phyloP scores from a whole-genome alignment of 495 filamentous ascomycete species.

The Lepraria neglecta region DNA sequence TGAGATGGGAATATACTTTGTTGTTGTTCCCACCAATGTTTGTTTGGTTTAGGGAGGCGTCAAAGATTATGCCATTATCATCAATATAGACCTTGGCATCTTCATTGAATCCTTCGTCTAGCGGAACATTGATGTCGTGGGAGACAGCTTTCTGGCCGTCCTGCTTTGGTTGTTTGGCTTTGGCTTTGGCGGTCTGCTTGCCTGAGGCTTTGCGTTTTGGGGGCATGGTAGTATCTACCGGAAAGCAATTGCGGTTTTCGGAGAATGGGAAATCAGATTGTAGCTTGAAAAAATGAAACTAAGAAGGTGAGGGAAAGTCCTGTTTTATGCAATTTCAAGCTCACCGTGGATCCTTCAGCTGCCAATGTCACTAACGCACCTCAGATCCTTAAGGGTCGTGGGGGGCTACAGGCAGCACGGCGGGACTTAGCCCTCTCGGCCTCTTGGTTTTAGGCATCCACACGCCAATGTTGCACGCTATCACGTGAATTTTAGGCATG shows the following conservation, averaged over 20 bases:
- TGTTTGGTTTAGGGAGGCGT: conserved; percentile 47
- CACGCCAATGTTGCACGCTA: conserved; percentile 6
- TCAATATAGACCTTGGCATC: conserved; percentile 58
- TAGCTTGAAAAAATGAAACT: background rate
- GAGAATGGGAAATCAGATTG: background rate
- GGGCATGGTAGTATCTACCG: conserved; percentile 17
- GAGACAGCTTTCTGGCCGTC: conserved; percentile 41
- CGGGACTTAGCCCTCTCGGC: background rate
- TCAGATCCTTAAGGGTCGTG: background rate
- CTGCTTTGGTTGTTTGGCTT: conserved; percentile 30
- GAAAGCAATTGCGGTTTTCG: background rate
- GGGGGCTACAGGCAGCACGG: conserved; percentile 9
- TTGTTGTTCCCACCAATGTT: conserved; percentile 55
- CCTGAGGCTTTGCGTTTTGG: conserved; percentile 24
- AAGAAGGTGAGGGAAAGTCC: background rate
- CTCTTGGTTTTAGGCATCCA: conserved; percentile 1
- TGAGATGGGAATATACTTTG: conserved; percentile 66
- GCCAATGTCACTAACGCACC: conserved; percentile 3
- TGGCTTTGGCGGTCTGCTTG: conserved; percentile 21
- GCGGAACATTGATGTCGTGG: conserved; percentile 39
- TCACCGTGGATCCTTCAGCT: background rate
- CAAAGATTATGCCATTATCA: conserved; percentile 52
- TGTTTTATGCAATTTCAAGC: background rate
- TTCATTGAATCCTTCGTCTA: conserved; percentile 45
- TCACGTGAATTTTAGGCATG: conserved; percentile 9